Evolutionary conservation across 495 filamentous ascomycete species (phyloP), one percentile per base, ranked within the genome.

Genomic region (Aspergillus incahuasiensis): DNA sequence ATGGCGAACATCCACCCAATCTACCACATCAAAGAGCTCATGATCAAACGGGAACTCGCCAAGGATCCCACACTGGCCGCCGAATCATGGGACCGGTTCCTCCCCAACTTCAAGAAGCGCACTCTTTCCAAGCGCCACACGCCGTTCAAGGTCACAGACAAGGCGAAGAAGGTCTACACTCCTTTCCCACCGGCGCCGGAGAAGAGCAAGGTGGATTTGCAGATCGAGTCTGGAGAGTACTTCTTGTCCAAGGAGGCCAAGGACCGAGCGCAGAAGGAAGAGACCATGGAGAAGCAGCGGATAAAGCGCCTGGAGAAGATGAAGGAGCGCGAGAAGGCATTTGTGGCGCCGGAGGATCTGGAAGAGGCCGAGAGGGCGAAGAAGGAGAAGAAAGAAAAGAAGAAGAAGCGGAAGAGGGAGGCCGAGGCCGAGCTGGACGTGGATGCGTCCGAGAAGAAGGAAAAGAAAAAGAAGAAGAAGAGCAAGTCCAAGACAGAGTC

Each of bases 21-120:
- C 62, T 95, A 95, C 71, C 84, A 92, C 64, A 92, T 99, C 76
- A 99, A 99, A 77, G 92, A 97, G 69, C 81, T 97, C 67, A 97
- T 97, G 94, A 96, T 99, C 75, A 96, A 96, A 75, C 87, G 92
- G 24, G 95, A 99, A 73, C 79, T 99, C n/a, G 88, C 87, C 46
- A 96, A 97, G 71, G 92, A 97, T 65, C 92, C 92, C 2, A 87
- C 86, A 25, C 81, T 98, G 19, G 87, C 79, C 30, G 77, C 86
- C 63, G 90, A 97, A 70, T 91, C 86, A 62, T 98, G 94, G 94
- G 89, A 94, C 60, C 86, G 95, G 7, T 99, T 97, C 75, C 77
- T 99, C 30, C 94, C 94, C 20, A 90, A 98, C 69, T 98, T 97
- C 80, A 97, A 97, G 85, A 96, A 94, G 78, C 82, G 91, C 56